These are phyloP conservation scores for Rutstroemia sp. DNA, from an alignment of 2,329 filamentous ascomycete genomes.

Conservation along the genomic window DNA sequence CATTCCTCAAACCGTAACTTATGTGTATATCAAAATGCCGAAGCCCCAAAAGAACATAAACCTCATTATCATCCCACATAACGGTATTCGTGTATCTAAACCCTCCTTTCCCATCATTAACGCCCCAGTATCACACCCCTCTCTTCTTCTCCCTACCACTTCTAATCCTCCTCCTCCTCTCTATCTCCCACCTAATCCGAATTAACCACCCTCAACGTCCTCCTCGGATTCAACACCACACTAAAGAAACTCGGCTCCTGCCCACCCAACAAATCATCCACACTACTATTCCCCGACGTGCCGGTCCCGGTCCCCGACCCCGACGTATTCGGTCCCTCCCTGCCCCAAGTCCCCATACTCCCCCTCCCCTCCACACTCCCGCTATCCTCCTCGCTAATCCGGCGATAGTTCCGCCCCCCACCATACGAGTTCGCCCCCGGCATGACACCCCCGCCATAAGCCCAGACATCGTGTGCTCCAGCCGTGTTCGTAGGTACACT, in stretches of 20 bases:
- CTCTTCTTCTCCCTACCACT: not conserved
- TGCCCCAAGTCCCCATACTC: conserved; percentile 29
- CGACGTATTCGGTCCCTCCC: conserved; percentile 3
- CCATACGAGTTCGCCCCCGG: conserved; percentile 10
- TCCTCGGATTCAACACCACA: conserved; percentile 58
- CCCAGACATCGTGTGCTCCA: conserved; percentile 1
- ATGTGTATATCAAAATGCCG: not conserved
- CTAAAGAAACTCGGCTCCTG: conserved; percentile 66
- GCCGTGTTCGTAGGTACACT: not conserved
- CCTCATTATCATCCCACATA: not conserved
- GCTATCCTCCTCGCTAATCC: conserved; percentile 26
- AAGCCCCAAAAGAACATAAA: not conserved
- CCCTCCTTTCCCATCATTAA: not conserved
- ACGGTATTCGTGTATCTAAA: not conserved
- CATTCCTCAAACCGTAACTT: not conserved
- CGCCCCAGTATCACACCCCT: no score
- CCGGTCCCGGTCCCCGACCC: conserved; percentile 20
- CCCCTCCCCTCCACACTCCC: conserved; percentile 8
- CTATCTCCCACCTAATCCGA: conserved; percentile 16
- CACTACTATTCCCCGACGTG: conserved; percentile 32
- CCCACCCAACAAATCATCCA: conserved; percentile 51
- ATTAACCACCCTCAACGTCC: conserved; percentile 64
- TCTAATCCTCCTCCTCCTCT: not conserved
- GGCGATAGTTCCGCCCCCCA: conserved; percentile 9
- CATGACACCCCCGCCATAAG: conserved; percentile 20